A percentile compares a stretch with the other conserved stretches of the same genome.
These are phyloP conservation scores for Xylaria sp. DNA, from an alignment of 2,329 filamentous ascomycete genomes.

Conservation along the genomic window DNA sequence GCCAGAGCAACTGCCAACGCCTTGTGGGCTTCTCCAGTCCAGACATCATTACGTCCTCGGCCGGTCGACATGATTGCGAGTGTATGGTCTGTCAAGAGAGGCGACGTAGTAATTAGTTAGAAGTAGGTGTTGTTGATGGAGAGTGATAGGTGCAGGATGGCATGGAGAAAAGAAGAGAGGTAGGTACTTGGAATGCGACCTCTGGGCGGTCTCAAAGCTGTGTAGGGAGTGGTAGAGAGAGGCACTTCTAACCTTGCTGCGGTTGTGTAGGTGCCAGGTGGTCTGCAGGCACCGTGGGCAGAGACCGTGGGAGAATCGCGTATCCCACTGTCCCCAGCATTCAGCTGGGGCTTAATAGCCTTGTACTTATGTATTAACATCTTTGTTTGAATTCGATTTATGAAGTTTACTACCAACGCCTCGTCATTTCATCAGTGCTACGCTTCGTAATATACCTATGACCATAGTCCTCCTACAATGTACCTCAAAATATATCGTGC, in stretches of 20 bases:
- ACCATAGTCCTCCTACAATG: background rate
- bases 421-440: conserved; percentile 32
- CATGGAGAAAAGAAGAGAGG: conserved; percentile 3
- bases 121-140: background rate
- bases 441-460: conserved; percentile 17
- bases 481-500: background rate
- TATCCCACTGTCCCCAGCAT: conserved; percentile 12
- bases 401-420: conserved; percentile 22
- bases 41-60: background rate
- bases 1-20: conserved; percentile 18
- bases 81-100: background rate
- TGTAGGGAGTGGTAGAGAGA: background rate
- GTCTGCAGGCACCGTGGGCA: background rate
- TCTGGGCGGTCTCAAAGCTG: background rate
- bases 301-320: background rate
- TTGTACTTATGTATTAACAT: conserved; percentile 4
- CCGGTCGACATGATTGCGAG: conserved; percentile 17
- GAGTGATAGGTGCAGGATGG: background rate
- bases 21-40: conserved; percentile 23
- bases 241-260: background rate
- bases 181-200: conserved; percentile 11
- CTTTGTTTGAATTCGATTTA: conserved; percentile 17
- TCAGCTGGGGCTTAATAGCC: conserved; percentile 12
- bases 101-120: background rate
- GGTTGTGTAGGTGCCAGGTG: background rate